Conservation (phyloP, 106 monocot genomes). For the Alisma plantagoaquatica region DNA sequence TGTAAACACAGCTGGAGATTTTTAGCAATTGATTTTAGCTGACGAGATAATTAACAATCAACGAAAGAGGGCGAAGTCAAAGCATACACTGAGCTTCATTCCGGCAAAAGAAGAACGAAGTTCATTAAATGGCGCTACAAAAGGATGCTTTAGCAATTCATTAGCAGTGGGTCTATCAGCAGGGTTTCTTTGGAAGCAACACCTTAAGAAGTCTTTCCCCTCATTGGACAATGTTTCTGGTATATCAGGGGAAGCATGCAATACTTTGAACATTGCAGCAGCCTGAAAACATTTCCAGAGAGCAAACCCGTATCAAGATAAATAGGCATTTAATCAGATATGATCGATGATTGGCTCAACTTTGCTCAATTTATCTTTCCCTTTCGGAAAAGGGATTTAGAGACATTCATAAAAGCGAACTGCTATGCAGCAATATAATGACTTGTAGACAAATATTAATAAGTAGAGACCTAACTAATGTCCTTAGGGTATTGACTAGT, state of each 20-base stretch:
- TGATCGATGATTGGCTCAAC: no score
- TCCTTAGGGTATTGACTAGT: no score
- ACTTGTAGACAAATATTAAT: no score
- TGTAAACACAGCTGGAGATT: slow-evolving; percentile 4
- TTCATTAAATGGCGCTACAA: slow-evolving; percentile 42
- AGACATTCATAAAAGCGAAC: no score
- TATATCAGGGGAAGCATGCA: slow-evolving; percentile 57
- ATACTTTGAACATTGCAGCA: slow-evolving; percentile 85
- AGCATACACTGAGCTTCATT: slow-evolving; percentile 40
- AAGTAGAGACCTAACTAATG: no score
- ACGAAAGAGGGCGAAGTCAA: neutral
- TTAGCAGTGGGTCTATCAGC: slow-evolving; percentile 70
- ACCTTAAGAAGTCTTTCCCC: slow-evolving; percentile 64
- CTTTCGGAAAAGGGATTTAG: no score
- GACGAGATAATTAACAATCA: neutral
- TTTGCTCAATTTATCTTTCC: no score
- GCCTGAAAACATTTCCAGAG: no score
- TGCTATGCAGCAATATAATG: no score
- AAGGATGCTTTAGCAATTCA: slow-evolving; percentile 64
- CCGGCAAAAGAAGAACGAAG: slow-evolving; percentile 45
- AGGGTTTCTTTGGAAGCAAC: slow-evolving; percentile 76
- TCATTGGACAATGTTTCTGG: slow-evolving; percentile 70
- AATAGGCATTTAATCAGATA: no score
- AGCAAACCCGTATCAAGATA: no score
- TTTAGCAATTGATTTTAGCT: neutral